Conservation (phyloP, 306 rosid species). For the Herpetospermum pedunculosum region DNA sequence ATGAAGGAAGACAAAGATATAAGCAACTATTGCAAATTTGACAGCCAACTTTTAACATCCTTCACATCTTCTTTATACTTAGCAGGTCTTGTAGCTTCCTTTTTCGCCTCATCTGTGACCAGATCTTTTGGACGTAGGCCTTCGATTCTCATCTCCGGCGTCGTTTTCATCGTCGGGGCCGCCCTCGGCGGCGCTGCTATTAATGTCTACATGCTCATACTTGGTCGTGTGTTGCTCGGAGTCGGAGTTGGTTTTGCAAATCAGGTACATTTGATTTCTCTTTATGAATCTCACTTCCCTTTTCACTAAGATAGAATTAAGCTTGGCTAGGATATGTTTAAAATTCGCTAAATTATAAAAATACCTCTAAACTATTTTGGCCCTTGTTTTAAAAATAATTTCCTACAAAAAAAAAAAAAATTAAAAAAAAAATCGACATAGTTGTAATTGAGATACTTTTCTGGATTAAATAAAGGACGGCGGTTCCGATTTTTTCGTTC, state of each 20-base stretch:
- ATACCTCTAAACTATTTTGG: no score
- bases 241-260: constrained; percentile 75
- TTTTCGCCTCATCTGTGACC: constrained; percentile 50
- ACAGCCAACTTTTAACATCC: constrained; percentile 48
- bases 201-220: constrained; percentile 52
- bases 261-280: constrained; percentile 23
- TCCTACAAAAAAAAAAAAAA: no score
- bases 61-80: constrained; percentile 70
- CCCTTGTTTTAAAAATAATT: no score
- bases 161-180: constrained; percentile 48
- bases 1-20: constrained; percentile 37
- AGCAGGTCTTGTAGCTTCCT: constrained; percentile 58
- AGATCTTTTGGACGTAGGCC: constrained; percentile 50
- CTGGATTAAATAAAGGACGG: no score
- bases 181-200: constrained; percentile 55
- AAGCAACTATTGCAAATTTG: constrained; percentile 63
- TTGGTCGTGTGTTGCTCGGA: constrained; percentile 63
- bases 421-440: no score
- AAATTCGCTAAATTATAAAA: no score
- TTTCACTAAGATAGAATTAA: neutral
- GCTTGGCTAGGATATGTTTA: no score
- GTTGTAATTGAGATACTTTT: no score
- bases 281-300: neutral
- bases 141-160: constrained; percentile 49
- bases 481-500: no score